Evolutionary conservation across 176 grass and related monocot genomes (phyloP).

Genomic region (Phoenix dactylifera): DNA sequence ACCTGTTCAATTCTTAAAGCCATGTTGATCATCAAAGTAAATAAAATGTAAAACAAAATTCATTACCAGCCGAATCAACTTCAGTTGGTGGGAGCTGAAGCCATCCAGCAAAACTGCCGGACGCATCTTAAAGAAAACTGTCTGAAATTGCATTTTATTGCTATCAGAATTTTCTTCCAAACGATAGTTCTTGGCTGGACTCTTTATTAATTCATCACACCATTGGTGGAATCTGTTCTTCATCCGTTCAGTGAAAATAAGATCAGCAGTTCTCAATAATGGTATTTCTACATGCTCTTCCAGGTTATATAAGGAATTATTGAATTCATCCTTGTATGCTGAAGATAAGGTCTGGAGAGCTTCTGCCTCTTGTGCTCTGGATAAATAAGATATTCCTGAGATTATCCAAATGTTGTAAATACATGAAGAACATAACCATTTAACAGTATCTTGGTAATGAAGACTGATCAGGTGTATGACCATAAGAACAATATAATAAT

Average conservation of each 20-base stretch:
- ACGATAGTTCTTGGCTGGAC: conserved; percentile 20
- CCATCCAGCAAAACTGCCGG: conserved; percentile 63
- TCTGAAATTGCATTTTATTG: conserved; percentile 39
- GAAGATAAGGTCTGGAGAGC: conserved; percentile 35
- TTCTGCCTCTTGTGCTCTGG: conserved; percentile 84
- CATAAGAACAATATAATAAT: too few species aligned
- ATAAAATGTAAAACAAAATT: too few species aligned
- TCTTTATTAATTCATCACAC: conserved; percentile 41
- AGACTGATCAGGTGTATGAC: background rate
- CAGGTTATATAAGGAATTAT: conserved; percentile 26
- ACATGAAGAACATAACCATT: conserved; percentile 30
- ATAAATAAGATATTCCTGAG: conserved; percentile 99
- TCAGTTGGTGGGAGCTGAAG: conserved; percentile 67
- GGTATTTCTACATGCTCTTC: conserved; percentile 32
- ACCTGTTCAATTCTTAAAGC: too few species aligned
- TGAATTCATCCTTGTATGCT: conserved; percentile 20
- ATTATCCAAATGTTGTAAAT: conserved; percentile 78
- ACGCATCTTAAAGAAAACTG: conserved; percentile 74
- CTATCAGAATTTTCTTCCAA: conserved; percentile 26
- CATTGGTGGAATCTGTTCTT: conserved; percentile 59
- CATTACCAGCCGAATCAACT: conserved; percentile 73
- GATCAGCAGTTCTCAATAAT: conserved; percentile 43
- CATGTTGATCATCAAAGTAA: too few species aligned
- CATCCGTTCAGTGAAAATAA: conserved; percentile 81
- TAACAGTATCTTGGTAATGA: conserved; percentile 12